These are phyloP conservation scores for Leccinum pachyderme DNA, from an alignment of 1,284 basidiomycete species.

Conservation along the genomic window DNA sequence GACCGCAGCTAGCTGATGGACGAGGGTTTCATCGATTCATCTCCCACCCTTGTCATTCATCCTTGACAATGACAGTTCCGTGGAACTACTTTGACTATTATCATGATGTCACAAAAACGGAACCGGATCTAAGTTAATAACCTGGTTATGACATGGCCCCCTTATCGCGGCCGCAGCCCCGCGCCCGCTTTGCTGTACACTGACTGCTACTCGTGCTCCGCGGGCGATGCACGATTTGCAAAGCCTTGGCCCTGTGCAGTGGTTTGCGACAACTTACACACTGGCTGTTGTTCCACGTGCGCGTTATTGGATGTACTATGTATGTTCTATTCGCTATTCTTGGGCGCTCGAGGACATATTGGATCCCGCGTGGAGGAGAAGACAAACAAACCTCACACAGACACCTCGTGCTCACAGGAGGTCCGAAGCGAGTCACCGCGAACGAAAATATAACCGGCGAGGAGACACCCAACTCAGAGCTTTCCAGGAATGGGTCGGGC, in stretches of 20 bases:
- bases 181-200: too few species aligned
- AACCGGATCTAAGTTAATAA: too few species aligned
- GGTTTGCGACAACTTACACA: not conserved
- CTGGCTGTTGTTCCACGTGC: not conserved
- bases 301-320: not conserved
- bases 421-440: not conserved
- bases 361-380: not conserved
- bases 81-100: too few species aligned
- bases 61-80: too few species aligned
- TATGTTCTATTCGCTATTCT: not conserved
- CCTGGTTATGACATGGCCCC: too few species aligned
- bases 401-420: not conserved
- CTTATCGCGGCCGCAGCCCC: too few species aligned
- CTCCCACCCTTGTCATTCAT: too few species aligned
- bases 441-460: not conserved
- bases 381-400: not conserved
- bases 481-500: slow-evolving; percentile 4
- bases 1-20: not conserved
- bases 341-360: not conserved
- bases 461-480: not conserved
- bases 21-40: too few species aligned
- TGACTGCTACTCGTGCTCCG: not conserved
- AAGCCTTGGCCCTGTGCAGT: not conserved
- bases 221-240: not conserved
- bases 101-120: too few species aligned